Evolutionary conservation across 2,329 filamentous ascomycete genomes (phyloP).

Genomic region (Phyllosticta citrichinensis): DNA sequence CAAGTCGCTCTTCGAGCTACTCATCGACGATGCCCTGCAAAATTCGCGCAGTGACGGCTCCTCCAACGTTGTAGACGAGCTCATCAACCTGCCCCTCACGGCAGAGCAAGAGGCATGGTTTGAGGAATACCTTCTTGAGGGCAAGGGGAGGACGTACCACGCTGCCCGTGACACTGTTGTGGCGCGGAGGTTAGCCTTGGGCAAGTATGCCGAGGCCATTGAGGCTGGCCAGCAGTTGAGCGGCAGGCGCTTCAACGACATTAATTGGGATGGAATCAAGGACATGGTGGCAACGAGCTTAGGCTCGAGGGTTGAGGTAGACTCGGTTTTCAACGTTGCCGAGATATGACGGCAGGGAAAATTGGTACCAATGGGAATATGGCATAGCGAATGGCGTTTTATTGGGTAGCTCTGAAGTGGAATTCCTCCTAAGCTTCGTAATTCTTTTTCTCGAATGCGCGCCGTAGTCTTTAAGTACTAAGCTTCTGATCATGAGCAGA

Average conservation of each 20-base stretch:
- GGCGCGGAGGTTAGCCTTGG: constrained; percentile 61
- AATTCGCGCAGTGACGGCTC: constrained; percentile 19
- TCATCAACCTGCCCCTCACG: constrained; percentile 65
- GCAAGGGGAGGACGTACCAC: constrained; percentile 54
- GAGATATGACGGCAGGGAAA: neutral
- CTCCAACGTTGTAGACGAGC: constrained; percentile 53
- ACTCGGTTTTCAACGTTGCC: neutral
- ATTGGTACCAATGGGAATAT: neutral
- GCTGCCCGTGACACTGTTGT: constrained; percentile 63
- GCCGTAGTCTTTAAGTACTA: no score
- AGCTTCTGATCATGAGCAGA: no score
- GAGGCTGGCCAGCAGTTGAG: constrained; percentile 20
- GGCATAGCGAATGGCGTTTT: neutral
- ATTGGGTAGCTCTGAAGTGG: neutral
- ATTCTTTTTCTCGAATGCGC: no score
- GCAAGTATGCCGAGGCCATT: constrained; percentile 43
- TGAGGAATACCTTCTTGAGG: constrained; percentile 54
- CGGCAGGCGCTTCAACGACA: constrained; percentile 39
- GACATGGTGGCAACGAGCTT: constrained; percentile 26
- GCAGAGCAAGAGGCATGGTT: constrained; percentile 64
- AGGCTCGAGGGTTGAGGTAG: constrained; percentile 21
- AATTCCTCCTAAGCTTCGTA: no score
- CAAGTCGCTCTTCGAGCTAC: constrained; percentile 54
- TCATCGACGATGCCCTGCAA: constrained; percentile 39
- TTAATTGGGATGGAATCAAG: constrained; percentile 41